phyloP scores from a whole-genome alignment of 164 flowering plant species.

The Umbellularia californica region DNA sequence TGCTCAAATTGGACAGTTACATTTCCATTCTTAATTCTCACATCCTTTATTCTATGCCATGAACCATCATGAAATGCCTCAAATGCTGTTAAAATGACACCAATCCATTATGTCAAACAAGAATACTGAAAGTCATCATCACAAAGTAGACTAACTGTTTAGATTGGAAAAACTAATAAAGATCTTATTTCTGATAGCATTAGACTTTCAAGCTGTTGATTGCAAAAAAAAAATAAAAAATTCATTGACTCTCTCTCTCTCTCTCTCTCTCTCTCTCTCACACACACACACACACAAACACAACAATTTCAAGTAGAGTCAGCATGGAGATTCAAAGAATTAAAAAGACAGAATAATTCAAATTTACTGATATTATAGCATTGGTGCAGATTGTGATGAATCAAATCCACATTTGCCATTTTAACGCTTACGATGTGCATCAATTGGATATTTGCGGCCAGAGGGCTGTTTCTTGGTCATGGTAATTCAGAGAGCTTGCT shows the following conservation, averaged over 20 bases:
- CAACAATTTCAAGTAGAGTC: not conserved
- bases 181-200: not conserved
- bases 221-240: not conserved
- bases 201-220: not conserved
- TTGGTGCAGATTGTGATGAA: too few species aligned
- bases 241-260: not conserved
- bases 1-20: conserved; percentile 34
- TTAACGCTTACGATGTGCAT: conserved; percentile 31
- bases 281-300: not conserved
- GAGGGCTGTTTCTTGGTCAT: conserved; percentile 24
- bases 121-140: not conserved
- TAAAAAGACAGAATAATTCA: not conserved
- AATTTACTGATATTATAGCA: not conserved
- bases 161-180: not conserved
- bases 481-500: conserved; percentile 9
- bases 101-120: not conserved
- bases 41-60: conserved; percentile 53
- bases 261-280: too few species aligned
- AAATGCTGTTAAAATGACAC: conserved; percentile 48
- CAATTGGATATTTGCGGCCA: conserved; percentile 35
- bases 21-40: conserved; percentile 45
- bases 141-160: not conserved
- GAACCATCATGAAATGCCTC: conserved; percentile 57
- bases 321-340: not conserved
- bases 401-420: not conserved